A percentile compares a stretch with the other conserved stretches of the same genome.
Conservation (phyloP, 2,329 filamentous ascomycete genomes). For the Alternaria consortialis region DNA sequence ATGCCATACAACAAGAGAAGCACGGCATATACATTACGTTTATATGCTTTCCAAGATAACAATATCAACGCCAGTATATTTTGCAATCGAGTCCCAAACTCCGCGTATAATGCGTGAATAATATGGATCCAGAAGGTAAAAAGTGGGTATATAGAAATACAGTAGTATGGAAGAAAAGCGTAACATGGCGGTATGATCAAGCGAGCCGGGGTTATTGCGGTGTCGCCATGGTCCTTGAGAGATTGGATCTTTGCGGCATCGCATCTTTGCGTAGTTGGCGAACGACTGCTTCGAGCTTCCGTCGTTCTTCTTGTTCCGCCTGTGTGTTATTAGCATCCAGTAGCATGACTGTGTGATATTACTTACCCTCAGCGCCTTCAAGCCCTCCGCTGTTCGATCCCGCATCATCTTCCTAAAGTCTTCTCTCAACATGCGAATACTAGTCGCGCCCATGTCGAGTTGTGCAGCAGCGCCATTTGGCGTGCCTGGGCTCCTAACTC, state of each 20-base stretch:
- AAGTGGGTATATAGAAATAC: neutral
- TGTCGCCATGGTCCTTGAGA: slow-evolving; percentile 21
- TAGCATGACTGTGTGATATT: accelerated
- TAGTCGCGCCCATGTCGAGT: slow-evolving; percentile 64
- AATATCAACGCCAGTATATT: neutral
- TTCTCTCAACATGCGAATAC: slow-evolving; percentile 73
- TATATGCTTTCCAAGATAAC: neutral
- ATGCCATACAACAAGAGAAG: neutral
- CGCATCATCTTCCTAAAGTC: slow-evolving; percentile 86
- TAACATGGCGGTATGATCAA: neutral
- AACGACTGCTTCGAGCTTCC: slow-evolving; percentile 70
- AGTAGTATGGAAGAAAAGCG: neutral
- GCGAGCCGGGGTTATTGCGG: slow-evolving; percentile 6
- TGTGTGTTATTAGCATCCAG: slow-evolving; percentile 49
- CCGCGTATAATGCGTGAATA: slow-evolving; percentile 2
- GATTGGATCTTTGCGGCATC: slow-evolving; percentile 22
- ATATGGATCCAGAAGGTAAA: neutral
- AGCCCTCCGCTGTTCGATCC: slow-evolving; percentile 72
- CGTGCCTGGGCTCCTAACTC: slow-evolving; percentile 63
- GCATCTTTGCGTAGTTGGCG: slow-evolving; percentile 61
- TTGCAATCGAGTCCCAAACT: slow-evolving; percentile 4
- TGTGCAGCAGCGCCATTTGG: slow-evolving; percentile 33
- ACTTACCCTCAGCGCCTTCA: slow-evolving; percentile 68
- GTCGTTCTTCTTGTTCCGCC: slow-evolving; percentile 76
- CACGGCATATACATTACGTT: slow-evolving; percentile 1